Conservation (phyloP, 192 early-diverging fungal species). For the Coemansia furcata region DNA sequence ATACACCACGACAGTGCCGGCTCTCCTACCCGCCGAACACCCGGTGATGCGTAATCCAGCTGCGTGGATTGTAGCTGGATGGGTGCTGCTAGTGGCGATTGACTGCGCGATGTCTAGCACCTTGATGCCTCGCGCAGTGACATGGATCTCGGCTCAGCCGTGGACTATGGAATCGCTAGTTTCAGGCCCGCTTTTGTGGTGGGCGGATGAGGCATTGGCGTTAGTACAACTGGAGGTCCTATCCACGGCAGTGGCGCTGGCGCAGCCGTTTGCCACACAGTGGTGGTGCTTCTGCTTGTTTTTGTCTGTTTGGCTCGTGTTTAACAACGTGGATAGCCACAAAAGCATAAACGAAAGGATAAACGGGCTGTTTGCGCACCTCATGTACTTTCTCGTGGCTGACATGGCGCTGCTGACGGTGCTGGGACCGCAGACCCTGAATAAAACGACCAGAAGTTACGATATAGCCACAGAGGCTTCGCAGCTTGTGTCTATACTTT, state of each 20-base stretch:
- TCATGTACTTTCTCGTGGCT: slow-evolving; percentile 19
- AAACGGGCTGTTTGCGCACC: slow-evolving; percentile 12
- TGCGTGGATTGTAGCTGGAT: slow-evolving; percentile 24
- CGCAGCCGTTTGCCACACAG: slow-evolving; percentile 24
- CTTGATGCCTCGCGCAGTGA: slow-evolving; percentile 17
- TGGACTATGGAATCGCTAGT: slow-evolving; percentile 20
- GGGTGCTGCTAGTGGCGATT: slow-evolving; percentile 17
- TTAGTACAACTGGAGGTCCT: slow-evolving; percentile 16
- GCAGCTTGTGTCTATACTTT: neutral
- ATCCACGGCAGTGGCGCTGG: slow-evolving; percentile 11
- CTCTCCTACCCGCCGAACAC: neutral
- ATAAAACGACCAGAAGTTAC: neutral
- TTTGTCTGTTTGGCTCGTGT: neutral
- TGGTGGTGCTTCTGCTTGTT: slow-evolving; percentile 30
- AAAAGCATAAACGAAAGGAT: neutral
- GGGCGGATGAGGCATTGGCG: slow-evolving; percentile 30
- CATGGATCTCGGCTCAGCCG: slow-evolving; percentile 16
- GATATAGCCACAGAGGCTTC: neutral
- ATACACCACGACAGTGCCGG: neutral
- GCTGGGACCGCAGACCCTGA: neutral
- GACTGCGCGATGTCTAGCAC: slow-evolving; percentile 42
- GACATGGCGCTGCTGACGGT: slow-evolving; percentile 17
- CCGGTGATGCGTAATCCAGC: neutral
- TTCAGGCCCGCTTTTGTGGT: slow-evolving; percentile 17
- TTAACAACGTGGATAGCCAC: neutral